phyloP scores from a whole-genome alignment of 176 grass and related monocot genomes.

The Triticum turgidum region DNA sequence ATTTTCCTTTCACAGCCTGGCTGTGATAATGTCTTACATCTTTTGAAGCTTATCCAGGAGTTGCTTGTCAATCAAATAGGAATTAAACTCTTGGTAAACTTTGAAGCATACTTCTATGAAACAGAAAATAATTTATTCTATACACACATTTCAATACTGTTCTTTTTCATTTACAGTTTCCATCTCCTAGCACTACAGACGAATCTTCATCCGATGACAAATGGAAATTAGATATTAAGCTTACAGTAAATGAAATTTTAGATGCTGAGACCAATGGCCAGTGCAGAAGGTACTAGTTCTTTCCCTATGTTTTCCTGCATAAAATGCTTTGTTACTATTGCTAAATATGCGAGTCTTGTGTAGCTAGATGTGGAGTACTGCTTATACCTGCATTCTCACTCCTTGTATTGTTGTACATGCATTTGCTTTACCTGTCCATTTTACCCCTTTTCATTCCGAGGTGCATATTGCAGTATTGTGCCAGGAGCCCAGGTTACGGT shows the following conservation, averaged over 20 bases:
- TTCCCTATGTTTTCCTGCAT: neutral
- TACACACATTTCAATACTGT: conserved; percentile 6
- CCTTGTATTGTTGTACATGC: neutral
- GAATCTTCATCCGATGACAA: conserved; percentile 36
- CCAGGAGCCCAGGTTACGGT: neutral
- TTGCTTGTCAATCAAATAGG: conserved; percentile 72
- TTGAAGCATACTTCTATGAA: conserved; percentile 40
- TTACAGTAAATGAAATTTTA: conserved; percentile 45
- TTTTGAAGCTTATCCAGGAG: conserved; percentile 87
- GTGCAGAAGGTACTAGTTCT: conserved; percentile 42
- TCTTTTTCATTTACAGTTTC: conserved; percentile 49
- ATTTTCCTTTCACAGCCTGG: conserved; percentile 84
- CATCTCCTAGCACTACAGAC: conserved; percentile 35
- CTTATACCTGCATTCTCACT: neutral
- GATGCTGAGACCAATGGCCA: conserved; percentile 41
- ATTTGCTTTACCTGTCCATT: neutral
- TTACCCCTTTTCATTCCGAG: neutral
- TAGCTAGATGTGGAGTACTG: neutral
- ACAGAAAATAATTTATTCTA: conserved; percentile 3
- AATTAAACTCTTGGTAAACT: conserved; percentile 73
- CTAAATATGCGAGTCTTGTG: neutral
- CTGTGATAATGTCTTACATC: conserved; percentile 77
- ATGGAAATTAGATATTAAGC: conserved; percentile 51
- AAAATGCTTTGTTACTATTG: conserved; percentile 11
- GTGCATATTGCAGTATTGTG: neutral